phyloP scores from a whole-genome alignment of 768 basidiomycete species.

The Boletus pseudo-olivaceus region DNA sequence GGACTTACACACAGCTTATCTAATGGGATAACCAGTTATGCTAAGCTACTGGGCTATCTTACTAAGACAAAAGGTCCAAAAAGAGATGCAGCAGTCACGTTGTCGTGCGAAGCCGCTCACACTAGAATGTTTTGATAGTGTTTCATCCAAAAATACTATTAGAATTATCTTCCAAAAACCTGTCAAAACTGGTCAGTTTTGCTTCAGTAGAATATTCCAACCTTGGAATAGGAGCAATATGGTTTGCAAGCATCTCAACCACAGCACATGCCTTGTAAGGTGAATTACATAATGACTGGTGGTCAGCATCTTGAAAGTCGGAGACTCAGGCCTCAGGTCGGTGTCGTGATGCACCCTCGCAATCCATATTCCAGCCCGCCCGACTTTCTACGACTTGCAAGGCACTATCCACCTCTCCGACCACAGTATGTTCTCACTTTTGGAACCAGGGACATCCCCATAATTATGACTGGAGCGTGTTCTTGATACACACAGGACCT shows the following conservation, averaged over 20 bases:
- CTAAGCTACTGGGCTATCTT: no score
- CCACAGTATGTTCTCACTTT: slow-evolving; percentile 42
- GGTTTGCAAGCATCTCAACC: no score
- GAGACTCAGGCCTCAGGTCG: no score
- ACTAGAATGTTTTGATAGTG: background rate
- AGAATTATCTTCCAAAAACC: background rate
- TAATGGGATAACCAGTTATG: no score
- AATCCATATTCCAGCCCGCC: slow-evolving; percentile 47
- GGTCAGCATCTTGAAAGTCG: slow-evolving; percentile 10
- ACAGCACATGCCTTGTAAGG: background rate
- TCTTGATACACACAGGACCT: slow-evolving; percentile 26
- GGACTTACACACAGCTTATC: no score
- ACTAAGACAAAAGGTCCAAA: no score
- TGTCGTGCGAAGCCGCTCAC: no score
- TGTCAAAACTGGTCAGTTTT: background rate
- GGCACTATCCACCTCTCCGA: slow-evolving; percentile 52
- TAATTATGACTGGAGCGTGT: slow-evolving; percentile 20
- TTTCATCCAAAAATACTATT: background rate
- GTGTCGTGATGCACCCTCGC: slow-evolving; percentile 40
- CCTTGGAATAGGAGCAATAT: background rate
- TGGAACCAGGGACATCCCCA: background rate
- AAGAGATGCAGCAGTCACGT: no score
- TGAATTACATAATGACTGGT: background rate
- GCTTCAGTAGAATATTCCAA: background rate
- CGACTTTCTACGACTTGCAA: slow-evolving; percentile 60